phyloP scores from a whole-genome alignment of 2,329 filamentous ascomycete genomes.

The Pseudomassariella vexata region DNA sequence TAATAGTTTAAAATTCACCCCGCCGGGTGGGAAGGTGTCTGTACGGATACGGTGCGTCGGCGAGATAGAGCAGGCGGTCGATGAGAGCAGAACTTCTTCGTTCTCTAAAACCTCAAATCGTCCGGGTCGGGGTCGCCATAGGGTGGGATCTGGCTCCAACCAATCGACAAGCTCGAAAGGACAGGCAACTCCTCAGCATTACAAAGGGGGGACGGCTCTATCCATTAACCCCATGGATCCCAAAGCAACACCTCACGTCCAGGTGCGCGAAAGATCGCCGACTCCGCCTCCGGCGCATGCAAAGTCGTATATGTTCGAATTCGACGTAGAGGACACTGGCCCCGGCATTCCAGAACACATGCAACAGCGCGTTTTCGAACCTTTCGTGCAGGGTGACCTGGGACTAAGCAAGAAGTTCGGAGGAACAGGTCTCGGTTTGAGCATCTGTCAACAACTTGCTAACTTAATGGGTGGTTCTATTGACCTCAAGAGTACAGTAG shows the following conservation, averaged over 20 bases:
- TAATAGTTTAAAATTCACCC: constrained; percentile 89
- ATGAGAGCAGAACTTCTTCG: constrained; percentile 48
- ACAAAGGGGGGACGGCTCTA: constrained; percentile 45
- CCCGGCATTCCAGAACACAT: constrained; percentile 76
- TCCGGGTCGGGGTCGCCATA: constrained; percentile 34
- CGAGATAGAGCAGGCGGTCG: constrained; percentile 41
- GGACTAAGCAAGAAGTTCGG: constrained; percentile 86
- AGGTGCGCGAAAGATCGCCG: constrained; percentile 48
- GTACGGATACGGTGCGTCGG: constrained; percentile 70
- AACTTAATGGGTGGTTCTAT: constrained; percentile 78
- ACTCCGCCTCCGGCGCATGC: constrained; percentile 57
- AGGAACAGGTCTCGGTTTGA: constrained; percentile 80
- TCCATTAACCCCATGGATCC: constrained; percentile 59
- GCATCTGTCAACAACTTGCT: constrained; percentile 83
- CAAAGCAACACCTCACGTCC: constrained; percentile 41
- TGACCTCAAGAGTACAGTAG: constrained; percentile 62
- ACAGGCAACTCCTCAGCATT: constrained; percentile 19
- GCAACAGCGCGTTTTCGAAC: constrained; percentile 82
- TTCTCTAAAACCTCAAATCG: constrained; percentile 41
- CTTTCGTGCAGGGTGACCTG: constrained; percentile 89
- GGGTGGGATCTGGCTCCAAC: constrained; percentile 42
- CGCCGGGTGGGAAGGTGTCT: constrained; percentile 66
- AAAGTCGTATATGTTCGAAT: constrained; percentile 71
- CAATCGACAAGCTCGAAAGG: constrained; percentile 45
- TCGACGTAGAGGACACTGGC: constrained; percentile 83